A percentile compares a stretch with the other conserved stretches of the same genome.
Evolutionary conservation across 805 yeast genomes (phyloP).

Genomic region (Candida vaughaniae): DNA sequence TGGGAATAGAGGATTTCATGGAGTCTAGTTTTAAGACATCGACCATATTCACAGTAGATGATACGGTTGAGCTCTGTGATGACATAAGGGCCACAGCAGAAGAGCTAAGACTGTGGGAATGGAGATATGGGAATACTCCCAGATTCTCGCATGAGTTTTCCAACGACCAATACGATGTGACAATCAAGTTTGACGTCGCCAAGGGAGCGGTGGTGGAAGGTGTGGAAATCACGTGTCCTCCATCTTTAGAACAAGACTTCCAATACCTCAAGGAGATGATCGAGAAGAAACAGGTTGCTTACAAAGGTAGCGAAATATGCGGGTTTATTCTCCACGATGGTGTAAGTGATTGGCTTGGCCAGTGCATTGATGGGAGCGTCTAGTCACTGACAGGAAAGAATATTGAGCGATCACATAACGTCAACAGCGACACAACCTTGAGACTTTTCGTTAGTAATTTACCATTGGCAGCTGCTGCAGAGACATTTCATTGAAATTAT

Average conservation of each 20-base stretch:
- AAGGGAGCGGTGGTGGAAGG: constrained; percentile 34
- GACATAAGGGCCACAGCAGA: constrained; percentile 42
- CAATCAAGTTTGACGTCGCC: constrained; percentile 45
- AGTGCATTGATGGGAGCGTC: constrained; percentile 44
- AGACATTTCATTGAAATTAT: not conserved
- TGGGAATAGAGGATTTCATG: constrained; percentile 33
- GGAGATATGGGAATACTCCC: constrained; percentile 81
- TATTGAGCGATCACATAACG: too few species aligned
- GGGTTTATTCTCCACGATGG: constrained; percentile 45
- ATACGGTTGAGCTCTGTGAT: constrained; percentile 26
- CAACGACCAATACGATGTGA: constrained; percentile 32
- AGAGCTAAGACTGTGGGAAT: constrained; percentile 58
- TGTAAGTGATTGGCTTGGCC: constrained; percentile 46
- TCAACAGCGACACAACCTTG: too few species aligned
- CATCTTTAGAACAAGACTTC: constrained; percentile 25
- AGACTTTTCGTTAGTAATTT: too few species aligned
- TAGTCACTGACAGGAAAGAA: too few species aligned
- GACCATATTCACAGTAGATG: constrained; percentile 20
- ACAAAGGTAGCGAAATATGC: constrained; percentile 43
- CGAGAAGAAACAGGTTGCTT: constrained; percentile 27
- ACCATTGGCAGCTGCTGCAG: not conserved
- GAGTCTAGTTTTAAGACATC: constrained; percentile 13
- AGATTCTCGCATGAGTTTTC: constrained; percentile 55
- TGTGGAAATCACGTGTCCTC: constrained; percentile 13
- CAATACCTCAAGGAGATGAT: constrained; percentile 30